Percentiles rank a stretch among this genome's conserved stretches.
Conservation (phyloP, 495 filamentous ascomycete genomes). For the Penicillium tannophilum region DNA sequence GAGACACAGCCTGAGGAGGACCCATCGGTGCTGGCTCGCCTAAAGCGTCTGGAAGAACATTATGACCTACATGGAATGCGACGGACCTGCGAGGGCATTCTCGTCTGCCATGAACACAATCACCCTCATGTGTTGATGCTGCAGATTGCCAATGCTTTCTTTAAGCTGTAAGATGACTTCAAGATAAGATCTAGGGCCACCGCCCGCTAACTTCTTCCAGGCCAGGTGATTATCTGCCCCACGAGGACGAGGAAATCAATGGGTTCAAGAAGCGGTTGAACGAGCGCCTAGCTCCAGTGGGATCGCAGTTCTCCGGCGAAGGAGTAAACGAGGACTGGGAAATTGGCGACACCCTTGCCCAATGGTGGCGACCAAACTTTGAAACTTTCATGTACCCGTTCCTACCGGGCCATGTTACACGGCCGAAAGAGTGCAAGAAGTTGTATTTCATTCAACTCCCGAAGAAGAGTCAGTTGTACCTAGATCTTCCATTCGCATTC, state of each 20-base stretch:
- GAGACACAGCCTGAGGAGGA: constrained; percentile 98
- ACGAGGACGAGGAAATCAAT: constrained; percentile 85
- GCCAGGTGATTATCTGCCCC: constrained; percentile 92
- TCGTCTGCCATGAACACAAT: constrained; percentile 98
- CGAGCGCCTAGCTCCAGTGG: constrained; percentile 88
- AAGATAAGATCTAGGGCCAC: background rate
- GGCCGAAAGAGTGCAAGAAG: constrained; percentile 99
- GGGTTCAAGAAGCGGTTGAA: constrained; percentile 93
- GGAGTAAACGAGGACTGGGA: constrained; percentile 90
- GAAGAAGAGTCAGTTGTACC: constrained; percentile 68
- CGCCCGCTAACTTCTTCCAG: constrained; percentile 34
- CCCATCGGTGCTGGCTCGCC: constrained; percentile 86
- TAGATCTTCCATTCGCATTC: background rate
- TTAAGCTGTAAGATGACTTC: constrained; percentile 72
- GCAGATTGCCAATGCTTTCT: constrained; percentile 98
- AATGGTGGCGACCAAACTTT: constrained; percentile 99
- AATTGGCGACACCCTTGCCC: constrained; percentile 89
- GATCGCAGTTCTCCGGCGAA: constrained; percentile 82
- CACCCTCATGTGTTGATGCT: constrained; percentile 98
- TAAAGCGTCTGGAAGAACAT: constrained; percentile 92
- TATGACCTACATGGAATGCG: constrained; percentile 93
- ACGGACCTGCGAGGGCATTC: constrained; percentile 91
- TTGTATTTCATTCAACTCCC: constrained; percentile 95
- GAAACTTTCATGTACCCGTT: constrained; percentile 99
- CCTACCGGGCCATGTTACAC: constrained; percentile 89